phyloP scores from a whole-genome alignment of 2,329 filamentous ascomycete genomes.

The Exophiala sp. region DNA sequence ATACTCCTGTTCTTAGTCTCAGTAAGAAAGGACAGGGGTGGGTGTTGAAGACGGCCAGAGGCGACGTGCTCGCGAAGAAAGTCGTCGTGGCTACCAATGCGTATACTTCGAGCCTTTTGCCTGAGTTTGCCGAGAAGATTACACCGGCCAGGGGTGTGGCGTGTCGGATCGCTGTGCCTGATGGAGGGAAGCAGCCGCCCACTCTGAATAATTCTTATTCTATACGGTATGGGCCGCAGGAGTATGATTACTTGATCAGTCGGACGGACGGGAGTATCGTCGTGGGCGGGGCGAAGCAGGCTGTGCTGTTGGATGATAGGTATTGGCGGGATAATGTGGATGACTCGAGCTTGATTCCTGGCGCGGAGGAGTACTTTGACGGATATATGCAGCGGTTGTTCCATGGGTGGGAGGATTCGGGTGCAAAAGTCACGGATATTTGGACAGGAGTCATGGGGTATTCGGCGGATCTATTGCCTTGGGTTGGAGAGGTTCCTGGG shows the following conservation, averaged over 20 bases:
- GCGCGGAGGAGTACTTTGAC: slow-evolving; percentile 41
- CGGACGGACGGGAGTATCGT: slow-evolving; percentile 54
- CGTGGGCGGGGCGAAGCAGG: slow-evolving; percentile 60
- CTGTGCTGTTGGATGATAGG: slow-evolving; percentile 29
- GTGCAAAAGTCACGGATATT: slow-evolving; percentile 28
- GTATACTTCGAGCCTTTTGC: slow-evolving; percentile 74
- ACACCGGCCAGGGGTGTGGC: slow-evolving; percentile 66
- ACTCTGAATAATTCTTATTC: slow-evolving; percentile 53
- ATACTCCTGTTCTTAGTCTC: slow-evolving; percentile 44
- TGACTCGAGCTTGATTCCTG: slow-evolving; percentile 37
- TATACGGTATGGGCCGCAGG: slow-evolving; percentile 56
- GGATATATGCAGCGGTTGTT: slow-evolving; percentile 39
- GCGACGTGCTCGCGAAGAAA: slow-evolving; percentile 58
- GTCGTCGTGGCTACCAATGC: slow-evolving; percentile 79
- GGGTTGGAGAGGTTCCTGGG: slow-evolving; percentile 50
- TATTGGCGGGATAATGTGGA: slow-evolving; percentile 46
- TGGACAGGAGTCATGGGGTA: slow-evolving; percentile 55
- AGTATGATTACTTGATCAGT: slow-evolving; percentile 68
- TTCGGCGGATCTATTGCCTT: slow-evolving; percentile 49
- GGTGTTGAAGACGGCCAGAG: slow-evolving; percentile 68
- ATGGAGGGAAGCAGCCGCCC: slow-evolving; percentile 26
- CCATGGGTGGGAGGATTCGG: slow-evolving; percentile 39
- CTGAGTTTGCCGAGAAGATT: slow-evolving; percentile 66
- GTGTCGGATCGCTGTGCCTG: slow-evolving; percentile 44
- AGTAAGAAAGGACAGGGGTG: slow-evolving; percentile 43